Evolutionary conservation across 371 early-diverging fungal genomes (phyloP).

Genomic region (Coemansia sp.): DNA sequence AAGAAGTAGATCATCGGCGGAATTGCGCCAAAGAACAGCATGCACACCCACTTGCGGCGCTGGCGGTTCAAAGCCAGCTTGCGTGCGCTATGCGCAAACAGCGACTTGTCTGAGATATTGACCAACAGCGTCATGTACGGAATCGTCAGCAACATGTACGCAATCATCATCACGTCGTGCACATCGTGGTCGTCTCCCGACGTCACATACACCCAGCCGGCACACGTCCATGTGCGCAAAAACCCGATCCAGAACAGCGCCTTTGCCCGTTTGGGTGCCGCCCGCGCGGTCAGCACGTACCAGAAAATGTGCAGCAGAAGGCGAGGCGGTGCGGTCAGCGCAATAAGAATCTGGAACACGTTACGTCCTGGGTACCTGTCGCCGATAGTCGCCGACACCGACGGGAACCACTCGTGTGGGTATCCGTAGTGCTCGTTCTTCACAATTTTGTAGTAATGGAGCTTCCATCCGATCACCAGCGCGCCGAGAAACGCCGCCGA

Average conservation of each 20-base stretch:
- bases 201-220: conserved; percentile 81
- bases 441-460: conserved; percentile 77
- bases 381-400: conserved; percentile 78
- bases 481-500: conserved; percentile 74
- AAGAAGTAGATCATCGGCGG: conserved; percentile 77
- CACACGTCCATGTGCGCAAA: conserved; percentile 70
- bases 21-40: conserved; percentile 64
- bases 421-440: conserved; percentile 75
- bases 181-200: conserved; percentile 75
- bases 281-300: conserved; percentile 55
- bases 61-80: conserved; percentile 30
- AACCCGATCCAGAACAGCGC: conserved; percentile 64
- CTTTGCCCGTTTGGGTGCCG: conserved; percentile 50
- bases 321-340: conserved; percentile 67
- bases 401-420: conserved; percentile 85
- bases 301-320: conserved; percentile 67
- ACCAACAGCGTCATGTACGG: conserved; percentile 72
- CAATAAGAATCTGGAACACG: conserved; percentile 77
- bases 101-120: conserved; percentile 41
- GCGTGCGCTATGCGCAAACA: conserved; percentile 36
- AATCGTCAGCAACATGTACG: conserved; percentile 70
- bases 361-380: conserved; percentile 77
- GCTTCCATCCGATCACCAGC: conserved; percentile 64
- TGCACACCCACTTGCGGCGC: conserved; percentile 50
- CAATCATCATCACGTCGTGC: conserved; percentile 79